Conservation (phyloP, 2,329 filamentous ascomycete genomes). For the Furcasterigmium sp. region DNA sequence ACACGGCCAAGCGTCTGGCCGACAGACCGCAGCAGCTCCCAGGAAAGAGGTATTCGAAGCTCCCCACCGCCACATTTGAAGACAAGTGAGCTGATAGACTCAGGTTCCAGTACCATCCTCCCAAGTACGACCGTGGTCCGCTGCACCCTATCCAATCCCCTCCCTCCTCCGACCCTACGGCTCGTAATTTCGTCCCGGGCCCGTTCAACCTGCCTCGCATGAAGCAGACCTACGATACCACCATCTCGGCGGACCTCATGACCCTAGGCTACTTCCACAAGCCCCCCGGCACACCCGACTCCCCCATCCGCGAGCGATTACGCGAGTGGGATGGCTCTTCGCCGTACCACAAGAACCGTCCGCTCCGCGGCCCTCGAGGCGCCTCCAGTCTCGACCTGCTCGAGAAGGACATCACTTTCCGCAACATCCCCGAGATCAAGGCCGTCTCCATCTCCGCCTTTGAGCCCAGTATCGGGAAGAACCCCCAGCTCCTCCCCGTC, state of each 20-base stretch:
- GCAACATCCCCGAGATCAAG: slow-evolving; percentile 77
- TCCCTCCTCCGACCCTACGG: slow-evolving; percentile 77
- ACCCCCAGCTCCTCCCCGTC: slow-evolving; percentile 73
- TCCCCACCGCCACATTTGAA: slow-evolving; percentile 8
- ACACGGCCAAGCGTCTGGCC: slow-evolving; percentile 27
- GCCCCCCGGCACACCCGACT: slow-evolving; percentile 65
- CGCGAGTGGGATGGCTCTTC: slow-evolving; percentile 85
- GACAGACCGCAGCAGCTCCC: slow-evolving; percentile 34
- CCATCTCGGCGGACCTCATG: slow-evolving; percentile 81
- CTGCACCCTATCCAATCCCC: slow-evolving; percentile 90
- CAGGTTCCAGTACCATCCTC: slow-evolving; percentile 88
- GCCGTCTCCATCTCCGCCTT: slow-evolving; percentile 76
- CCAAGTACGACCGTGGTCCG: slow-evolving; percentile 90
- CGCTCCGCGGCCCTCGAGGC: slow-evolving; percentile 78
- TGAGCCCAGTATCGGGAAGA: slow-evolving; percentile 64
- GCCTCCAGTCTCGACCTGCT: slow-evolving; percentile 65
- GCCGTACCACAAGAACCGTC: slow-evolving; percentile 90
- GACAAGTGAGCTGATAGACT: slow-evolving; percentile 16
- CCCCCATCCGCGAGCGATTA: slow-evolving; percentile 57
- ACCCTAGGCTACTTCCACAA: slow-evolving; percentile 83
- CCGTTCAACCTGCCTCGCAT: slow-evolving; percentile 86
- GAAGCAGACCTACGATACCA: slow-evolving; percentile 84
- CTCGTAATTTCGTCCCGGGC: slow-evolving; percentile 82
- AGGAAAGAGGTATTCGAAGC: slow-evolving; percentile 38
- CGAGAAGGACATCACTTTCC: slow-evolving; percentile 71